Conservation (phyloP, 23 red algal genomes). For the Chondrus crispus region DNA sequence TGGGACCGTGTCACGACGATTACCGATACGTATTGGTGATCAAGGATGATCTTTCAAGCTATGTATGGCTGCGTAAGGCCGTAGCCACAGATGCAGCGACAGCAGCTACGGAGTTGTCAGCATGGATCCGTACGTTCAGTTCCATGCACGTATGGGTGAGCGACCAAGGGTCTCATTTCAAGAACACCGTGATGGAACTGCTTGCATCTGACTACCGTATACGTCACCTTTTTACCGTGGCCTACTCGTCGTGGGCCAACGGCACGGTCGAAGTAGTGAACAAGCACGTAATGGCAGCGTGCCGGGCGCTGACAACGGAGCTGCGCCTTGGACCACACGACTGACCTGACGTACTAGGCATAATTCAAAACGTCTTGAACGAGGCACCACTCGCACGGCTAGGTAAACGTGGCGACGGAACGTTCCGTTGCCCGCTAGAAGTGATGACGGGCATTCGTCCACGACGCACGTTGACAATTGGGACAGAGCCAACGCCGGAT, state of each 20-base stretch:
- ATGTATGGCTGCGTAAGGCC: neutral
- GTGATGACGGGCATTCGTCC: slow-evolving; percentile 30
- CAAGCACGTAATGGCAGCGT: neutral
- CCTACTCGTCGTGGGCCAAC: slow-evolving; percentile 12
- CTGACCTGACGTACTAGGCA: neutral
- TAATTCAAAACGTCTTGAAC: neutral
- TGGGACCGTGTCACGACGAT: neutral
- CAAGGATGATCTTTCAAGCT: slow-evolving; percentile 16
- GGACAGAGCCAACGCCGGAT: neutral
- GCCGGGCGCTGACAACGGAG: neutral
- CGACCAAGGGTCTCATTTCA: slow-evolving; percentile 22
- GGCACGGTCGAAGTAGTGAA: slow-evolving; percentile 12
- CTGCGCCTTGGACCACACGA: slow-evolving; percentile 15
- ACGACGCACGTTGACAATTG: neutral
- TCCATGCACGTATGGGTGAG: neutral
- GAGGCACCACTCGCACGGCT: neutral
- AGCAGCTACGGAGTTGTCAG: neutral
- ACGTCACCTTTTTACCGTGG: neutral
- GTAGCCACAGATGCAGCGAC: neutral
- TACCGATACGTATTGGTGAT: neutral
- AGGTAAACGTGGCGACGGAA: neutral
- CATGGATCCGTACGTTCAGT: neutral
- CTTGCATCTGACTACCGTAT: neutral
- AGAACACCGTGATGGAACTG: neutral
- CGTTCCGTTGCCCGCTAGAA: neutral